phyloP scores from a whole-genome alignment of 1,139 yeast species.

The Yamadazyma trypodendri region DNA sequence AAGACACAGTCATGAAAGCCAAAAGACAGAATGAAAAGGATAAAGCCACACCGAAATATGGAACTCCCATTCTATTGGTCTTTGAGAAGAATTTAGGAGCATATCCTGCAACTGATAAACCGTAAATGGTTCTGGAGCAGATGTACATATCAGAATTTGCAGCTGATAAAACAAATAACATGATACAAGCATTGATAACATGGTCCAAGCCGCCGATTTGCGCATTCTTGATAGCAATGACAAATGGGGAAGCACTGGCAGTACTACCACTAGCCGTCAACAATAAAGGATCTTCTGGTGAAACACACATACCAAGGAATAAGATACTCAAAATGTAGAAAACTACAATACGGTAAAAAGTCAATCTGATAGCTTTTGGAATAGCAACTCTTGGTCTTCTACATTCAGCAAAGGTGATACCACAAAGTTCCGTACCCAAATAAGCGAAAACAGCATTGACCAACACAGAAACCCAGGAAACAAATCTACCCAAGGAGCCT shows the following conservation, averaged over 20 bases:
- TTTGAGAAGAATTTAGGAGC: constrained; percentile 52
- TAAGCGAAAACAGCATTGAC: constrained; percentile 77
- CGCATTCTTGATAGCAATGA: constrained; percentile 49
- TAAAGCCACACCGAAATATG: constrained; percentile 35
- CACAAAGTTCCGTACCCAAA: constrained; percentile 70
- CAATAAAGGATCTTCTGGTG: constrained; percentile 62
- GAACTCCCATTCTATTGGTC: constrained; percentile 40
- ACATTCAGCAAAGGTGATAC: constrained; percentile 76
- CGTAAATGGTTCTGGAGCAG: constrained; percentile 45
- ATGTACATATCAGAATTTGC: constrained; percentile 51
- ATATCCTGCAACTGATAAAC: constrained; percentile 46
- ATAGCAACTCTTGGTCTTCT: constrained; percentile 71
- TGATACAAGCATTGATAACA: constrained; percentile 45
- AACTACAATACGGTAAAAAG: constrained; percentile 71
- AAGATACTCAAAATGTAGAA: constrained; percentile 68
- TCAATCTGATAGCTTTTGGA: constrained; percentile 74
- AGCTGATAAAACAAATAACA: constrained; percentile 46
- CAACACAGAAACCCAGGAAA: constrained; percentile 63
- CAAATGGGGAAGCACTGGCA: constrained; percentile 79
- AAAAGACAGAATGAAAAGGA: constrained; percentile 50
- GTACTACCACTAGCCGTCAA: constrained; percentile 42
- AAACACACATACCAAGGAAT: constrained; percentile 72
- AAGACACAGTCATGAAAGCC: constrained; percentile 62
- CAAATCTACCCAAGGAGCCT: constrained; percentile 45
- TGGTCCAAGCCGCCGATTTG: constrained; percentile 43